Evolutionary conservation across 176 grass and related monocot genomes (phyloP), one percentile per base, ranked within the genome.

Genomic region (Secale cereale): DNA sequence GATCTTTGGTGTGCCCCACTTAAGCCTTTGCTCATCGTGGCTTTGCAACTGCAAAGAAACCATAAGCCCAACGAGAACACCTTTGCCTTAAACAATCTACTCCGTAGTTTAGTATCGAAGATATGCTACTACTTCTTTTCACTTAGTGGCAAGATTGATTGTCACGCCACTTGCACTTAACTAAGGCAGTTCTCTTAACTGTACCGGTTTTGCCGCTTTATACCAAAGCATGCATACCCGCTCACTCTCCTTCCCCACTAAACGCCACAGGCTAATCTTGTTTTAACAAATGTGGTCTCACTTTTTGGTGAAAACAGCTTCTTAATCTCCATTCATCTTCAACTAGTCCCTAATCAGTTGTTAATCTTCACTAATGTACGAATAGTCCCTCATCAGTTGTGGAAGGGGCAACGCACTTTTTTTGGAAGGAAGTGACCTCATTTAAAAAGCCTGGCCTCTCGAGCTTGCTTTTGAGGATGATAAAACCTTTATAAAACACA

Each of bases 111-210:
- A 65, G 25, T 86, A 78, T 82, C 41, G 56, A 86, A 83, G 66
- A 87, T 90, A 90, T 48, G 84, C 85, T 67, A 25, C 84, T 65
- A 30, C 84, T 65, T 79, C 80, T 87, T 90, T 90, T 87, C 67
- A 87, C 79, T 50, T 83, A 69, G 89, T 90, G 85, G 85, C n/a
- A 87, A 41, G 60, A 90, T 37, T 90, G 89, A 90, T 90, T 87
- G 89, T 33, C 66, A 83, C 77, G 30, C 85, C 82, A 87, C 16
- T 46, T 80, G 85, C 74, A 83, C 75, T 90, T 90, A 83, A 87
- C 27, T 74, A 87, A 87, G 73, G 35, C 36, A 75, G 75, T 80
- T 87, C 72, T 86, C 84, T 26, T 41, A 83, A 79, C 60, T 31
- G 71, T 84, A 76, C 36, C 80, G 26, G 69, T 86, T 11, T 90